Conservation (phyloP, 257 asterid genomes). For the Rauvolfia tetraphylla region DNA sequence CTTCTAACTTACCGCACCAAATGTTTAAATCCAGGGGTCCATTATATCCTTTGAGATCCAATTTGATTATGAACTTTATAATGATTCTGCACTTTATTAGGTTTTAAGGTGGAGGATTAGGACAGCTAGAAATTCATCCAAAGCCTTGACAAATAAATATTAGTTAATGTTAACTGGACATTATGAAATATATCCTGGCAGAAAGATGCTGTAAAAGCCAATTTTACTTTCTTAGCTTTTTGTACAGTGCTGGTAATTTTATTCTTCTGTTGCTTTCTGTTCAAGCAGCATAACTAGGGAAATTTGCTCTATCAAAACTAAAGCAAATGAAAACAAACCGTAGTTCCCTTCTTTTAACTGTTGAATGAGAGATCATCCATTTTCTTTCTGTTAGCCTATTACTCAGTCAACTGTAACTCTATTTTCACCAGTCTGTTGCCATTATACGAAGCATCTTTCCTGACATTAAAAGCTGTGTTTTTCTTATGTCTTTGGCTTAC, state of each 20-base stretch:
- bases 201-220: background rate
- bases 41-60: background rate
- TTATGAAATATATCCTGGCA: background rate
- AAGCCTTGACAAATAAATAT: background rate
- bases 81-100: background rate
- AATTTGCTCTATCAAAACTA: background rate
- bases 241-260: background rate
- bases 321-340: background rate
- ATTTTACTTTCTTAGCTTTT: background rate
- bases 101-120: background rate
- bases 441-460: background rate
- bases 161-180: background rate
- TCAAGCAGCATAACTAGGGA: background rate
- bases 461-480: background rate
- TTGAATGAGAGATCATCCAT: background rate
- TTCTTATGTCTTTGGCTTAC: background rate
- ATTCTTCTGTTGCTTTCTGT: background rate
- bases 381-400: background rate
- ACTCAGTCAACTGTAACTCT: background rate
- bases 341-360: background rate
- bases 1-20: background rate
- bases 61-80: background rate
- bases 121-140: background rate
- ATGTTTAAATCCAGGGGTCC: background rate
- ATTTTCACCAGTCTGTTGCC: background rate